Percentiles rank a stretch among this genome's conserved stretches.
phyloP scores from a whole-genome alignment of 1,284 basidiomycete genomes.

The Leccinum cinnamomeum region DNA sequence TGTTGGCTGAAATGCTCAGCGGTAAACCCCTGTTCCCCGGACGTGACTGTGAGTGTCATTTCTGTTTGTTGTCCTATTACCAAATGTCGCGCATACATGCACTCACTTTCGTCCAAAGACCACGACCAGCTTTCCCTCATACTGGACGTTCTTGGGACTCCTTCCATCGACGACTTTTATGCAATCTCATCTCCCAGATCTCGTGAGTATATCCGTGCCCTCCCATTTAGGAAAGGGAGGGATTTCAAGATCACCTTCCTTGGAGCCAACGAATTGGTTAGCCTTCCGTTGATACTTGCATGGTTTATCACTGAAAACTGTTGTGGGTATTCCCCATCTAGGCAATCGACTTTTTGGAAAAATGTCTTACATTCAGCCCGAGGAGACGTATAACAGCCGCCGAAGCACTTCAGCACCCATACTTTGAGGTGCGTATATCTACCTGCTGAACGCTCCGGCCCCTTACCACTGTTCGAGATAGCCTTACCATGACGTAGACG shows the following conservation, averaged over 20 bases:
- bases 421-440: slow-evolving; percentile 64
- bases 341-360: slow-evolving; percentile 90
- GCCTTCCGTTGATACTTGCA: slow-evolving; percentile 13
- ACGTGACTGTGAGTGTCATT: slow-evolving; percentile 59
- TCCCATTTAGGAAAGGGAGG: slow-evolving; percentile 88
- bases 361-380: slow-evolving; percentile 91
- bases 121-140: slow-evolving; percentile 90
- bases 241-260: slow-evolving; percentile 77
- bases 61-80: background rate
- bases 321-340: slow-evolving; percentile 5
- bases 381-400: slow-evolving; percentile 87
- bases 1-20: slow-evolving; percentile 91
- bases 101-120: slow-evolving; percentile 37
- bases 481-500: slow-evolving; percentile 88
- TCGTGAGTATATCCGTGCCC: slow-evolving; percentile 89
- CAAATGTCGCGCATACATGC: background rate
- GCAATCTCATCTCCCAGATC: slow-evolving; percentile 85
- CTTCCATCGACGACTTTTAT: slow-evolving; percentile 90
- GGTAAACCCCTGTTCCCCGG: slow-evolving; percentile 92
- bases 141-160: slow-evolving; percentile 87
- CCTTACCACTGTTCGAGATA: slow-evolving; percentile 27
- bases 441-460: background rate
- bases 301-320: background rate
- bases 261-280: slow-evolving; percentile 75
- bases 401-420: slow-evolving; percentile 90